These are phyloP conservation scores for Panus rudis DNA, from an alignment of 768 basidiomycete genomes.

Conservation along the genomic window DNA sequence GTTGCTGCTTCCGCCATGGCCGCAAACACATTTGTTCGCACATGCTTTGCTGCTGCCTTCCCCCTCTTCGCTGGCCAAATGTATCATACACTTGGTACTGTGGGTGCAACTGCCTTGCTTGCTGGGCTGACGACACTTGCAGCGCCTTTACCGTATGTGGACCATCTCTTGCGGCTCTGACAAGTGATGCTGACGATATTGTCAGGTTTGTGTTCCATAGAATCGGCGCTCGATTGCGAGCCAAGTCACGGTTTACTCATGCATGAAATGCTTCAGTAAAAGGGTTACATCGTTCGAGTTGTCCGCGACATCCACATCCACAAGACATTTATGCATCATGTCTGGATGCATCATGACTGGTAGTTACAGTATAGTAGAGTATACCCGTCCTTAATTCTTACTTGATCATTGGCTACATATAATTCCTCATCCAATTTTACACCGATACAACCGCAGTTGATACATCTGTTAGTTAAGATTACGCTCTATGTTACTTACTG, in stretches of 20 bases:
- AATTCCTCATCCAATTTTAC: no score
- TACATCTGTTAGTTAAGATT: no score
- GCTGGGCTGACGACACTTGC: constrained; percentile 32
- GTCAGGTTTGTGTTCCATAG: constrained; percentile 41
- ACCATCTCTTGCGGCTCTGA: background rate
- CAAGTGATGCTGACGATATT: background rate
- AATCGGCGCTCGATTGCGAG: constrained; percentile 38
- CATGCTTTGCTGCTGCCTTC: constrained; percentile 33
- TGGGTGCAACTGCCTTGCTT: constrained; percentile 33
- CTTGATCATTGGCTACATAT: no score
- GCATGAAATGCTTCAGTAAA: constrained; percentile 7
- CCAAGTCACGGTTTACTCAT: constrained; percentile 35
- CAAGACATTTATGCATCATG: no score
- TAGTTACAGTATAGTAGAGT: no score
- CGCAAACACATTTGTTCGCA: constrained; percentile 47
- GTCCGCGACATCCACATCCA: no score
- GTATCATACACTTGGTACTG: constrained; percentile 32
- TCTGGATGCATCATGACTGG: no score
- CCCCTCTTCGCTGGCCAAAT: constrained; percentile 35
- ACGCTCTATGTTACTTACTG: no score
- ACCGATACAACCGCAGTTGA: no score
- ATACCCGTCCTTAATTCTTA: no score
- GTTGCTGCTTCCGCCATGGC: constrained; percentile 58
- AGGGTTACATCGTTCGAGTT: no score
- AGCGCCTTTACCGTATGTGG: constrained; percentile 31